Base-by-base conservation (phyloP, 1,139 yeast species). In the Yamadazyma buinensis region DNA sequence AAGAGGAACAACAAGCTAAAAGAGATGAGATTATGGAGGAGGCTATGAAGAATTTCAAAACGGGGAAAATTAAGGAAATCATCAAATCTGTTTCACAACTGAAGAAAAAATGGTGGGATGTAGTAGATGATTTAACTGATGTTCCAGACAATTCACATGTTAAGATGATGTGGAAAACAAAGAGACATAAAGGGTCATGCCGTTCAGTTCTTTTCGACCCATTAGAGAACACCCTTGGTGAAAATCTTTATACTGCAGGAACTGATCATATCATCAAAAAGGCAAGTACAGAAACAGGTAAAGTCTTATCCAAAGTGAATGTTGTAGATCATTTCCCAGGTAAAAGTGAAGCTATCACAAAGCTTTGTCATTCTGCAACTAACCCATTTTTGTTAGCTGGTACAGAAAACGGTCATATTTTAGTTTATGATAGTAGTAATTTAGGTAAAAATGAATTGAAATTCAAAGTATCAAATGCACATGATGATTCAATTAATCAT, bases 171-270 rank as follows among this genome's bases (percentile, higher is more conserved):
- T 92, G 97, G 97, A 75, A 82, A 39, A 88, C 97, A 0, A 85
- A 78, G 51, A 73, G 97, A 51, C 97, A 92, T 55, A 87, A 87
- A 57, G 92, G 90, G 1, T 84, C 95, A 40, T 86, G 95, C 43
- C 64, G 98, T 29, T 78, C 84, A 7, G 63, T 87, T 6, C 63
- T 76, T 12, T 83, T 86, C 54, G 90, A 84, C 42, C 73, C 77
- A 2, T 55, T 64, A 25, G 65, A 57, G 31, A 39, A 47, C 12
- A 57, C 64, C 11, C 61, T 72, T 0, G 88, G 88, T 3, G 74
- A 76, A 13, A 48, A 53, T 33, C 41, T 84, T 1, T 84, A 67
- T 47, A 72, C 95, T 1, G 80, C 80, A 12, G 97, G 98, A 0
- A 73, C 84, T 0, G 98, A 92, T 47, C 75, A 77, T 36, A 75